Percentiles rank a stretch among this genome's conserved stretches.
Evolutionary conservation across 192 early-diverging fungal genomes (phyloP).

Genomic region (Backusella morwellensis): DNA sequence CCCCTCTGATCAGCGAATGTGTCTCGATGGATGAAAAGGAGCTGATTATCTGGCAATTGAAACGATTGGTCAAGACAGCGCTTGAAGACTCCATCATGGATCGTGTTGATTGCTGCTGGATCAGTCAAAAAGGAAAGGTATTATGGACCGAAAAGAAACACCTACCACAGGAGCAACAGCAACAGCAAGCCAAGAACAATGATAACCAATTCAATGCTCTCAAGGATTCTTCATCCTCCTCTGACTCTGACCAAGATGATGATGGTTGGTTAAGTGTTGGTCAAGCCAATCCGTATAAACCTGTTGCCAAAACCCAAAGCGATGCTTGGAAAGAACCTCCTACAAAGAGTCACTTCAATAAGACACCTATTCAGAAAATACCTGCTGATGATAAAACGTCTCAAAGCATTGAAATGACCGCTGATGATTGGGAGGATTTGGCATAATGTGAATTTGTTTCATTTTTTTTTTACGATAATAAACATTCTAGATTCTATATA

Average conservation of each 20-base stretch:
- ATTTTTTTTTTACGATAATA: background rate
- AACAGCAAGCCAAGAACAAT: background rate
- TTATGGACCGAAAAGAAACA: constrained; percentile 36
- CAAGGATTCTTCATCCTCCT: background rate
- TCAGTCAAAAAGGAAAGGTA: constrained; percentile 47
- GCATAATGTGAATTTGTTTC: background rate
- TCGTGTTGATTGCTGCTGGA: constrained; percentile 51
- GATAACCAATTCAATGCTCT: background rate
- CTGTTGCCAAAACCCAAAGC: background rate
- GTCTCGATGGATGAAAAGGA: constrained; percentile 55
- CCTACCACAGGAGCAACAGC: background rate
- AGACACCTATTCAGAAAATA: background rate
- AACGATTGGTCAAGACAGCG: constrained; percentile 31
- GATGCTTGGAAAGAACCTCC: constrained; percentile 12
- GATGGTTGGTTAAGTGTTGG: constrained; percentile 6
- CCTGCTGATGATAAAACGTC: background rate
- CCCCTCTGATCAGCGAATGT: constrained; percentile 38
- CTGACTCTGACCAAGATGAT: background rate
- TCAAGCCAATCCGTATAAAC: background rate
- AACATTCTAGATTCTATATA: no score
- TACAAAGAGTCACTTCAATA: background rate
- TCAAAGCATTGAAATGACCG: background rate
- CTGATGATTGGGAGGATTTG: background rate
- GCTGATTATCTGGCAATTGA: constrained; percentile 37
- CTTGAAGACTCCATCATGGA: constrained; percentile 4